Percentiles rank a stretch among this genome's conserved stretches.
These are phyloP conservation scores for Russula griseocarnosa DNA, from an alignment of 768 basidiomycete genomes.

Conservation along the genomic window DNA sequence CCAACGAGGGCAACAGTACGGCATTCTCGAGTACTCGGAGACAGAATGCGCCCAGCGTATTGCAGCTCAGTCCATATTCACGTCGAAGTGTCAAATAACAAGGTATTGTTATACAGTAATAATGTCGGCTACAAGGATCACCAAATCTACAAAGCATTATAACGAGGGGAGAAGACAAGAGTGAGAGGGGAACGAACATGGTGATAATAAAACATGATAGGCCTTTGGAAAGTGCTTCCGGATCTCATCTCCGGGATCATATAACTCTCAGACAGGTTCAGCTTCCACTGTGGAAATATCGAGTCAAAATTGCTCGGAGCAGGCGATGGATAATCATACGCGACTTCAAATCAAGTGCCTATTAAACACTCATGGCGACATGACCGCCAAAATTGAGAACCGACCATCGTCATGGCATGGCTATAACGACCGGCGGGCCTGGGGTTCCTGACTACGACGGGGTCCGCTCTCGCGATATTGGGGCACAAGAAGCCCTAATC, in stretches of 20 bases:
- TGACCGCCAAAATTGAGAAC: no score
- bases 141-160: no score
- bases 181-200: constrained; percentile 25
- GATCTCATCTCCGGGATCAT: constrained; percentile 51
- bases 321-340: constrained; percentile 47
- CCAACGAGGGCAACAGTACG: no score
- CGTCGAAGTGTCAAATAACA: no score
- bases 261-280: constrained; percentile 69
- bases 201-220: constrained; percentile 67
- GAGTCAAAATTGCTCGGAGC: no score
- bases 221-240: constrained; percentile 78
- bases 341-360: constrained; percentile 93
- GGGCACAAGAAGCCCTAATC: neutral
- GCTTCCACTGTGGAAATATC: no score
- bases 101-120: neutral
- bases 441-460: constrained; percentile 66
- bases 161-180: neutral
- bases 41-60: no score
- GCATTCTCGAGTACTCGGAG: no score
- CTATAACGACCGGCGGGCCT: constrained; percentile 79
- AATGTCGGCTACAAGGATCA: neutral
- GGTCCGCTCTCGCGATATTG: constrained; percentile 46
- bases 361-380: constrained; percentile 41
- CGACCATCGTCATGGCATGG: no score
- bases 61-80: no score